Evolutionary conservation across 1,284 basidiomycete species (phyloP).

Genomic region (Meira nashicola): DNA sequence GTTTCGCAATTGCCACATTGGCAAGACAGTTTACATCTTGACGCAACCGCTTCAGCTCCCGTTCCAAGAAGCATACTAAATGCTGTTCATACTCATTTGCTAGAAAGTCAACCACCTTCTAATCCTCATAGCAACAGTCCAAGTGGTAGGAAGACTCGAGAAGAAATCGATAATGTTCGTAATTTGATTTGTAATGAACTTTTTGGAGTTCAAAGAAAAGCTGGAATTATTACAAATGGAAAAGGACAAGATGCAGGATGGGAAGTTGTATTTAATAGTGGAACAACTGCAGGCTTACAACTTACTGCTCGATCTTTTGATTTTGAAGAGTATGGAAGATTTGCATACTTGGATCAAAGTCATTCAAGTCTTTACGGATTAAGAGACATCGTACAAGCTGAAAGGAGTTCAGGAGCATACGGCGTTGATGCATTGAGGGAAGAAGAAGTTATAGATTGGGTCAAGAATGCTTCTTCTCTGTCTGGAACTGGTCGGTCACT

Average conservation of each 20-base stretch:
- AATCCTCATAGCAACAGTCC: slow-evolving; percentile 10
- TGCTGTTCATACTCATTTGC: background rate
- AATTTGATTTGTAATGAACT: slow-evolving; percentile 1
- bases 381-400: slow-evolving; percentile 22
- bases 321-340: slow-evolving; percentile 17
- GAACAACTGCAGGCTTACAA: slow-evolving; percentile 33
- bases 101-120: background rate
- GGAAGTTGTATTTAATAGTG: slow-evolving; percentile 36
- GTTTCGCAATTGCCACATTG: background rate
- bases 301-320: slow-evolving; percentile 32
- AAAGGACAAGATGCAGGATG: slow-evolving; percentile 13
- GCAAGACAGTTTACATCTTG: background rate
- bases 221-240: background rate
- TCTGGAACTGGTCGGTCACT: slow-evolving; percentile 1
- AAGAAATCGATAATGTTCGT: slow-evolving; percentile 4
- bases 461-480: background rate
- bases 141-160: background rate
- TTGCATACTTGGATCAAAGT: slow-evolving; percentile 24
- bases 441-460: background rate
- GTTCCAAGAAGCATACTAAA: background rate
- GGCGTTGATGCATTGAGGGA: slow-evolving; percentile 1
- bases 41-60: background rate
- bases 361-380: slow-evolving; percentile 35
- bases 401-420: slow-evolving; percentile 9
- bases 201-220: background rate